Evolutionary conservation across 2,329 filamentous ascomycete species (phyloP).

Genomic region (Sporothrix luriei): DNA sequence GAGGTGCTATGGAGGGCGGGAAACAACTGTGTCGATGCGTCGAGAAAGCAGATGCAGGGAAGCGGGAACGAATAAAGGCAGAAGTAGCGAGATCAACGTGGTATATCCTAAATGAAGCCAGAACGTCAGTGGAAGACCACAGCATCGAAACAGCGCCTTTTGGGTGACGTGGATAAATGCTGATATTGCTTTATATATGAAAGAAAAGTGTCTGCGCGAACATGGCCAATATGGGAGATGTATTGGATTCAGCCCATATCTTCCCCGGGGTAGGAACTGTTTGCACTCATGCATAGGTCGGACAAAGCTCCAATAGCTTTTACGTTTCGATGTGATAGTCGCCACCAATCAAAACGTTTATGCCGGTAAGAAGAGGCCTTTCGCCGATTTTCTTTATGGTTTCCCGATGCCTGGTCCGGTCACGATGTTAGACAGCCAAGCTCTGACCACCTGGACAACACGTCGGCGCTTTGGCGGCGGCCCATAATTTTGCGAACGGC

Average conservation of each 20-base stretch:
- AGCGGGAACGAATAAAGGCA: slow-evolving; percentile 20
- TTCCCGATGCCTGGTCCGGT: slow-evolving; percentile 6
- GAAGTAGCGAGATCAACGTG: slow-evolving; percentile 12
- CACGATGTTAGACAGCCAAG: not conserved
- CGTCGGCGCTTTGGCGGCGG: no score
- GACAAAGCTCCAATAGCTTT: not conserved
- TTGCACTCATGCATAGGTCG: not conserved
- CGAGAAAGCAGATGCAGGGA: slow-evolving; percentile 23
- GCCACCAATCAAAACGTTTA: slow-evolving; percentile 15
- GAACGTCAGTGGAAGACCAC: not conserved
- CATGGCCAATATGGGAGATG: not conserved
- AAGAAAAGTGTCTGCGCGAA: not conserved
- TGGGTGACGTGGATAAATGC: slow-evolving; percentile 13
- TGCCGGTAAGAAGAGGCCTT: not conserved
- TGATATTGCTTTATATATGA: slow-evolving; percentile 2
- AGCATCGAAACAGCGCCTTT: not conserved
- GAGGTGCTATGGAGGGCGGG: not conserved
- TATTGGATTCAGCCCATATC: not conserved
- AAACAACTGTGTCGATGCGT: not conserved
- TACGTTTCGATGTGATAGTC: not conserved
- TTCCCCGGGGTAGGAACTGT: not conserved
- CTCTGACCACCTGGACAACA: not conserved
- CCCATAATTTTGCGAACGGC: not conserved
- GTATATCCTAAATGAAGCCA: not conserved
- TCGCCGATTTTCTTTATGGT: not conserved